phyloP scores from a whole-genome alignment of 345 rosid species.

The Corchorus olitorius region DNA sequence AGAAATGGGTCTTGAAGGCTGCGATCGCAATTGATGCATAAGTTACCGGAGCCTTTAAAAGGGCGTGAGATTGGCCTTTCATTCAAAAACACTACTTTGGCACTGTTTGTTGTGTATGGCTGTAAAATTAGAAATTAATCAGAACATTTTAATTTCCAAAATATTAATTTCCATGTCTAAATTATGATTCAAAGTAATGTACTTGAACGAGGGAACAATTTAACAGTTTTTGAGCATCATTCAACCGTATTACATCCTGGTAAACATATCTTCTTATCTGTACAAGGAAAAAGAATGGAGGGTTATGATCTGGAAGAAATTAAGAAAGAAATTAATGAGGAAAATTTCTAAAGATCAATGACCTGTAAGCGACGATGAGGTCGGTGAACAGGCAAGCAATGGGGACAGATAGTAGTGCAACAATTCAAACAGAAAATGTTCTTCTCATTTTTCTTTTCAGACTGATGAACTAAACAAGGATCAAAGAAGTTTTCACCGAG shows the following conservation, averaged over 20 bases:
- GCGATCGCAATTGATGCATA: constrained; percentile 52
- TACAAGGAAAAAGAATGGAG: not conserved
- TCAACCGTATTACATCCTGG: constrained; percentile 54
- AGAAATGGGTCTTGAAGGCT: constrained; percentile 44
- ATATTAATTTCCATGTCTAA: not conserved
- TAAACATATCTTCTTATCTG: constrained; percentile 69
- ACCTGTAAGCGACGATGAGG: constrained; percentile 44
- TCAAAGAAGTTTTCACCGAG: constrained; percentile 37
- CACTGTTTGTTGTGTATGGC: constrained; percentile 67
- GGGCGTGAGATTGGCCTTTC: constrained; percentile 56
- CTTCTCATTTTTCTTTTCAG: constrained; percentile 36
- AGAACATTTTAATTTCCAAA: not conserved
- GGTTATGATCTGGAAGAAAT: not conserved
- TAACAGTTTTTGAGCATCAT: constrained; percentile 52
- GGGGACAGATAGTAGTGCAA: constrained; percentile 33
- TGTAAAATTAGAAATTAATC: constrained; percentile 21
- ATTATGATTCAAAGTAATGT: constrained; percentile 11
- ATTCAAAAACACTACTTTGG: constrained; percentile 65
- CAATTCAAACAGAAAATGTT: constrained; percentile 42
- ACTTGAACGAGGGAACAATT: constrained; percentile 66
- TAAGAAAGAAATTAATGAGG: not conserved
- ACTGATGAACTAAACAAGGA: constrained; percentile 35
- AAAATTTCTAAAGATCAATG: not conserved
- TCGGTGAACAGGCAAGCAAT: constrained; percentile 35
- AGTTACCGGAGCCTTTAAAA: constrained; percentile 49